Evolutionary conservation across 2,329 filamentous ascomycete genomes (phyloP).

Genomic region (Metarhizium brunneum): DNA sequence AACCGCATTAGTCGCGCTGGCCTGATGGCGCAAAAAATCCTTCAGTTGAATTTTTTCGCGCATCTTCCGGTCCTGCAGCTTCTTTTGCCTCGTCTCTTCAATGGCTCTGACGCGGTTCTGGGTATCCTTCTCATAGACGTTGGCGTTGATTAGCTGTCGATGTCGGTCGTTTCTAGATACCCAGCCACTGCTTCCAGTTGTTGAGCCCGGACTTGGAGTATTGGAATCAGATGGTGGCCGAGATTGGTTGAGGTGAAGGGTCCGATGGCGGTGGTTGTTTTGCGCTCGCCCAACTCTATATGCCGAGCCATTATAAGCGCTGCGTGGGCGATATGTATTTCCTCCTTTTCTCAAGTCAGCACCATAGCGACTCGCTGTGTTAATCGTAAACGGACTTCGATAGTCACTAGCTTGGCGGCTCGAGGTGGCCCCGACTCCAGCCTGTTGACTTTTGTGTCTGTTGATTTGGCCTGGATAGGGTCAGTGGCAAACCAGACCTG

Average conservation of each 20-base stretch:
- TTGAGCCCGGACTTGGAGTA: conserved; percentile 25
- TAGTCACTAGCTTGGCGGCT: conserved; percentile 19
- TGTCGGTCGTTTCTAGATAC: conserved; percentile 67
- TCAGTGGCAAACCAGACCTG: conserved; percentile 13
- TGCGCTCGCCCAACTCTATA: conserved; percentile 26
- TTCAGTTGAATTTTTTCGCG: conserved; percentile 51
- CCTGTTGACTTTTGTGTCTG: conserved; percentile 60
- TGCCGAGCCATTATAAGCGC: conserved; percentile 24
- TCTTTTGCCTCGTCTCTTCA: conserved; percentile 55
- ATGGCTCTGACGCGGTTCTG: conserved; percentile 62
- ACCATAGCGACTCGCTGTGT: background rate
- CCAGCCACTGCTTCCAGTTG: conserved; percentile 34
- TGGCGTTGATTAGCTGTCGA: conserved; percentile 73
- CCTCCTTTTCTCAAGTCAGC: conserved; percentile 5
- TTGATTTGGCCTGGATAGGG: conserved; percentile 61
- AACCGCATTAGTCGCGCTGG: conserved; percentile 9
- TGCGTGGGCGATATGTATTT: conserved; percentile 8
- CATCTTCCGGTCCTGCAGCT: conserved; percentile 41
- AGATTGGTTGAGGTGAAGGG: conserved; percentile 52
- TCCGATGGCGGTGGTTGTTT: conserved; percentile 36
- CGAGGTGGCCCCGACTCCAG: conserved; percentile 27
- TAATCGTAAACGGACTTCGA: conserved; percentile 23
- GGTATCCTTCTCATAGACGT: conserved; percentile 65
- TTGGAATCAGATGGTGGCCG: conserved; percentile 26
- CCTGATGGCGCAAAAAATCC: conserved; percentile 23